Evolutionary conservation across 2,329 filamentous ascomycete species (phyloP), one percentile per base, ranked within the genome.

Genomic region (Sclerotinia glacialis): DNA sequence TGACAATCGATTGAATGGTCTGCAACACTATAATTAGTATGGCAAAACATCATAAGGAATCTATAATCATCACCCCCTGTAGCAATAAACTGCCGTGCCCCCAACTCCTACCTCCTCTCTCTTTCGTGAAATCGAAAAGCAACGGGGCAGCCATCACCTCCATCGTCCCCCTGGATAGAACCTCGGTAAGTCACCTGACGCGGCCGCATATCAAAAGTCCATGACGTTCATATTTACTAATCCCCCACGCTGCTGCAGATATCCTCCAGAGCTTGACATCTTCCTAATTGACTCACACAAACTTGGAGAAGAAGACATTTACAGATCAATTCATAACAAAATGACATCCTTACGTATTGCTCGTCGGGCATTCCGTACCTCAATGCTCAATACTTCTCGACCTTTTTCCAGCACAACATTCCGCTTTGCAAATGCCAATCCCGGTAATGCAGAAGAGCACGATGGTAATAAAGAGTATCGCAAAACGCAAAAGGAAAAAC

Each of bases 401-500:
- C 44, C 64, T 6, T 61, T 65, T 26, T 42, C 64, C 46, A 61
- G 31, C 23, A 65, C 64, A 59, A n/a, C 64, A n/a, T 50, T 52
- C 44, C 54, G 64, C 8, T 65, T 65, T 6, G 46, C 64, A 34
- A 65, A 65, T 61, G 42, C 54, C 34, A 65, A 65, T 9, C 69
- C 74, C 23, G 71, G 73, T 34, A 76, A 75, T 46, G 71, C 74
- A 26, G 66, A 72, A 66, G 78, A 76, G 69, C 81, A 85, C 67
- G 82, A 85, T 70, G 86, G 80, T 14, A 80, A 81, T 28, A 78
- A 82, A 64, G 80, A 81, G 59, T 82, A 86, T 74, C 81, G 85
- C 71, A 81, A 84, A 71, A 79, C 79, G 68, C 85, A 88, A 76
- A 82, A 77, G 40, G 80, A 83, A 68, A 88, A 84, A 78, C 78